Evolutionary conservation across 345 rosid species (phyloP).

Genomic region (Syzygium grande): DNA sequence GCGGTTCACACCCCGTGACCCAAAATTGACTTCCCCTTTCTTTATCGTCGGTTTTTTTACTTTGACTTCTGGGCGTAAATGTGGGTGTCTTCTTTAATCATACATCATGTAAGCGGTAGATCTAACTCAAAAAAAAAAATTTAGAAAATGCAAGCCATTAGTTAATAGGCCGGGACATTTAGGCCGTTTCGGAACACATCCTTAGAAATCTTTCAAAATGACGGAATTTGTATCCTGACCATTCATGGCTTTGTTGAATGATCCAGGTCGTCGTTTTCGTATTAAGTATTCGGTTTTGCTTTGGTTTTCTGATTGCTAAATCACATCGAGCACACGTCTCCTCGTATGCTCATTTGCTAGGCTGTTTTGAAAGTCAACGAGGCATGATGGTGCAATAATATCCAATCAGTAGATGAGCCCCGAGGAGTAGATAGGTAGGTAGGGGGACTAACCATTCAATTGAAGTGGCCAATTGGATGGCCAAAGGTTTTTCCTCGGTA

Average conservation of each 20-base stretch:
- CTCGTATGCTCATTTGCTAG: background rate
- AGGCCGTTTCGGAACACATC: background rate
- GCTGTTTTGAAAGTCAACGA: background rate
- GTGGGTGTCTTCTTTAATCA: background rate
- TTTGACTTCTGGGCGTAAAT: background rate
- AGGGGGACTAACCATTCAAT: background rate
- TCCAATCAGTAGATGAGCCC: background rate
- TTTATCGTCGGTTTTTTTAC: background rate
- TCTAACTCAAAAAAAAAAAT: background rate
- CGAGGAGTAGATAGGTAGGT: background rate
- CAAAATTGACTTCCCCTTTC: background rate
- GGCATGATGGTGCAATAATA: background rate
- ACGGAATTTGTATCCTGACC: rapidly evolving
- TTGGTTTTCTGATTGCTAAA: background rate
- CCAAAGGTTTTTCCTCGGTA: background rate
- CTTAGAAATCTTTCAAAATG: background rate
- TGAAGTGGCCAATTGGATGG: background rate
- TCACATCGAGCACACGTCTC: background rate
- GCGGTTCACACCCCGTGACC: background rate
- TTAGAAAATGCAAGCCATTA: background rate
- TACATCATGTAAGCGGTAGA: background rate
- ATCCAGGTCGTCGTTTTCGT: too few species aligned
- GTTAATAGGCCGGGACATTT: background rate
- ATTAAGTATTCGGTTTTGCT: background rate
- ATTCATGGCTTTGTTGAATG: background rate